Percentiles rank a stretch among this genome's conserved stretches.
Evolutionary conservation across 1,284 basidiomycete genomes (phyloP).

Genomic region (Puccinia triticina): DNA sequence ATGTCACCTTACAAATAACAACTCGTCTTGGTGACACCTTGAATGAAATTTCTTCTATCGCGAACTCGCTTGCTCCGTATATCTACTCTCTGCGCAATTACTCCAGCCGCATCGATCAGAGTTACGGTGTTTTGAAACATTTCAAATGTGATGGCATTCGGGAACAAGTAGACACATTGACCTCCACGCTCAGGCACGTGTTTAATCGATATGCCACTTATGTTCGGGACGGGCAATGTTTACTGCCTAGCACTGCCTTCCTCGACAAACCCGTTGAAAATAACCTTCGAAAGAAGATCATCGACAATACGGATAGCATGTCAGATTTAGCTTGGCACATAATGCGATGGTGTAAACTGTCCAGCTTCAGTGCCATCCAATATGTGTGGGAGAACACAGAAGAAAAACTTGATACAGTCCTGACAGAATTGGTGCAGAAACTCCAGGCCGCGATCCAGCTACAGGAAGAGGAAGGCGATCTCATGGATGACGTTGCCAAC

Average conservation of each 20-base stretch:
- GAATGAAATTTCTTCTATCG: background rate
- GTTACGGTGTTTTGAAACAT: background rate
- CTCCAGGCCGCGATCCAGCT: too few species aligned
- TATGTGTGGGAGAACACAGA: background rate
- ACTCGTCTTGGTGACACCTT: background rate
- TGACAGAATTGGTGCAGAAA: too few species aligned
- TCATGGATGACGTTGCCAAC: too few species aligned
- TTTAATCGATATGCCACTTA: background rate
- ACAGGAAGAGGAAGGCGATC: too few species aligned
- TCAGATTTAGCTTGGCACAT: background rate
- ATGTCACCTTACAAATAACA: background rate
- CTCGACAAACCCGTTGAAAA: background rate
- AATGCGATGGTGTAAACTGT: background rate
- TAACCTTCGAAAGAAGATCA: background rate
- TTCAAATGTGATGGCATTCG: background rate
- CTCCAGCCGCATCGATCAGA: background rate
- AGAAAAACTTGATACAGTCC: background rate
- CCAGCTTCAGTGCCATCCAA: background rate
- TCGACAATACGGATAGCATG: background rate
- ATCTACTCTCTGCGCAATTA: background rate
- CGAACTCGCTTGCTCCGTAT: background rate
- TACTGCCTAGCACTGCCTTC: too few species aligned
- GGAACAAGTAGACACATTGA: background rate
- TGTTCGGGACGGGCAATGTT: background rate
- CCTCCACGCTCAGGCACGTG: background rate